phyloP scores from a whole-genome alignment of 257 asterid species.

The Salvia rosmarinus region DNA sequence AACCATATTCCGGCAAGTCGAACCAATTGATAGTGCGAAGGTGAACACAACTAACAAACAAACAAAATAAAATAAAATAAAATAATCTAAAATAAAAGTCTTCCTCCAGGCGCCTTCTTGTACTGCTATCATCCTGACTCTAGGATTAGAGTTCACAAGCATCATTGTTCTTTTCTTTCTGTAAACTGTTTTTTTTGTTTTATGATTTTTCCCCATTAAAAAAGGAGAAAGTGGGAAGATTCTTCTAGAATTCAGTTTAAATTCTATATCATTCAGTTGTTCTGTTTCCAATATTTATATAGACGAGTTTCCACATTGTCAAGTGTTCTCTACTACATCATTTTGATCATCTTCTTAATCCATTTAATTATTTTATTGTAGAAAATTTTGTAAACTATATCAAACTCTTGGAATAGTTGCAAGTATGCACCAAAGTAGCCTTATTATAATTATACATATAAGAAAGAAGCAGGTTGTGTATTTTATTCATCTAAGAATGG shows the following conservation, averaged over 20 bases:
- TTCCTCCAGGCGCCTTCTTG: too few relatives aligned
- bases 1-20: too few relatives aligned
- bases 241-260: constrained; percentile 1
- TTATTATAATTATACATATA: not conserved
- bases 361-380: not conserved
- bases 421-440: not conserved
- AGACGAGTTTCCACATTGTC: not conserved
- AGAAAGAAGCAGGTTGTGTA: not conserved
- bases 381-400: not conserved
- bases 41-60: too few relatives aligned
- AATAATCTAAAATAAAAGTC: too few relatives aligned
- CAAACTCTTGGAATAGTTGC: not conserved
- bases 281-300: not conserved
- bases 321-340: not conserved
- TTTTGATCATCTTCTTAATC: not conserved
- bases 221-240: constrained; percentile 13
- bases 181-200: not conserved
- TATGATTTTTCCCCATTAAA: not conserved
- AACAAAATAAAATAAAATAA: too few relatives aligned
- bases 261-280: not conserved
- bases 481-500: not conserved
- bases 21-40: too few relatives aligned
- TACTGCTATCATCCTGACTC: too few relatives aligned
- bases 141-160: not conserved
- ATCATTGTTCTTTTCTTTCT: not conserved